Evolutionary conservation across 805 yeast species (phyloP), one percentile per base, ranked within the genome.

Genomic region (Metschnikowia koreensis): DNA sequence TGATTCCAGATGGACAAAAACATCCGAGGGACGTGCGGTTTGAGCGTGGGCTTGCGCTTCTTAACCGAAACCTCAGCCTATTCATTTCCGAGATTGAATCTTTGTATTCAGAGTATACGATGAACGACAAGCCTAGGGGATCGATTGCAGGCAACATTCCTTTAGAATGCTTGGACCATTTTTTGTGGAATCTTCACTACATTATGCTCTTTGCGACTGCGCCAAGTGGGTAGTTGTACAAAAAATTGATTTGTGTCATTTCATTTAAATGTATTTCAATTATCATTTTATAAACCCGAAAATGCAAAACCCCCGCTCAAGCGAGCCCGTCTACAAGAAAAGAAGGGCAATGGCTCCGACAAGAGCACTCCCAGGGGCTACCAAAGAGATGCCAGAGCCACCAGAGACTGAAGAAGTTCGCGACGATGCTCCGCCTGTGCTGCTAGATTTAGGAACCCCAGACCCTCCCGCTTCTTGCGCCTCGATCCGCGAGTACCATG

Each of bases 111-210:
- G 55, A 51, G 42, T 58, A 57, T 22, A 43, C 48, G 41, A 44
- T 51, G 38, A 46, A 46, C 28, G 44, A 42, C 7, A 47, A 50
- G 31, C 47, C 51, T 11, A 34, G 38, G 15, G 41, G 49, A 29
- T 51, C 46, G 17, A 28, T 54, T 15, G 56, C 61, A 7, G 46
- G 47, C 31, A 62, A 60, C 38, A 61, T 73, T 12, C 77, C 78
- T 2, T 54, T 64, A 7, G 77, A 74, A 43, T 70, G 75, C 47
- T 46, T 66, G 15, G 79, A 74, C 55, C 72, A 73, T 51, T 66
- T 73, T 41, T 58, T 73, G 50, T 74, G 79, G 79, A 71, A 64
- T 44, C 53, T 74, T 26, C 69, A 74, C 52, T 74, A 68, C 48
- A 46, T 74, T 26, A 50, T 69, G 12, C 58, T 74, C 39, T 71